These are phyloP conservation scores for Venturia effusa DNA, from an alignment of 2,329 filamentous ascomycete species.

Conservation along the genomic window DNA sequence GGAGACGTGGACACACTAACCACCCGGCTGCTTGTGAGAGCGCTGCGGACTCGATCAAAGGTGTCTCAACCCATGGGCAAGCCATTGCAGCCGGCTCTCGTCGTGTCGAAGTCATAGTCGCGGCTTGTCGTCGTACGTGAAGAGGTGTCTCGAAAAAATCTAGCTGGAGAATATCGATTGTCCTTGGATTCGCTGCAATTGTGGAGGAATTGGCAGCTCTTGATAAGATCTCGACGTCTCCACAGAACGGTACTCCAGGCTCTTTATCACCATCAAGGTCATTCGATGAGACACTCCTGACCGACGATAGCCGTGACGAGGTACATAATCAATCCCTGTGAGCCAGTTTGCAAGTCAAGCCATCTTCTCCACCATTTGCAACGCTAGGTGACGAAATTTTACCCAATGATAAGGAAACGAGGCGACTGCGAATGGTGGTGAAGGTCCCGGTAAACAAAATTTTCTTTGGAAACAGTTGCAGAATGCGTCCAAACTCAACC, in stretches of 20 bases:
- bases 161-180: neutral
- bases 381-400: neutral
- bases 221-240: neutral
- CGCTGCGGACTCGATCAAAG: slow-evolving; percentile 54
- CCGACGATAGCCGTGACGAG: neutral
- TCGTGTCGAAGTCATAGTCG: neutral
- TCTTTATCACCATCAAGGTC: neutral
- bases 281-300: neutral
- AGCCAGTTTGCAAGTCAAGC: neutral
- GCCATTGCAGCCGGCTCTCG: neutral
- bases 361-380: neutral
- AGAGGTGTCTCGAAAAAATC: neutral
- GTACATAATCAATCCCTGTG: neutral
- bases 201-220: neutral
- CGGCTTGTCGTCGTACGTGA: neutral
- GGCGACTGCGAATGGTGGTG: neutral
- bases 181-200: neutral
- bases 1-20: slow-evolving; percentile 31
- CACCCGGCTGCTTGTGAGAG: slow-evolving; percentile 63
- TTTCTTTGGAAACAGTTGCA: neutral
- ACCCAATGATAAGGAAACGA: neutral
- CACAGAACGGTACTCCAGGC: neutral
- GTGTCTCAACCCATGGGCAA: slow-evolving; percentile 47
- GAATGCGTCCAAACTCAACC: neutral
- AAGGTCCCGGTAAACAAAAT: neutral